A percentile compares a stretch with the other conserved stretches of the same genome.
phyloP scores from a whole-genome alignment of 441 rosid species.

The Hypseocharis bilobata region DNA sequence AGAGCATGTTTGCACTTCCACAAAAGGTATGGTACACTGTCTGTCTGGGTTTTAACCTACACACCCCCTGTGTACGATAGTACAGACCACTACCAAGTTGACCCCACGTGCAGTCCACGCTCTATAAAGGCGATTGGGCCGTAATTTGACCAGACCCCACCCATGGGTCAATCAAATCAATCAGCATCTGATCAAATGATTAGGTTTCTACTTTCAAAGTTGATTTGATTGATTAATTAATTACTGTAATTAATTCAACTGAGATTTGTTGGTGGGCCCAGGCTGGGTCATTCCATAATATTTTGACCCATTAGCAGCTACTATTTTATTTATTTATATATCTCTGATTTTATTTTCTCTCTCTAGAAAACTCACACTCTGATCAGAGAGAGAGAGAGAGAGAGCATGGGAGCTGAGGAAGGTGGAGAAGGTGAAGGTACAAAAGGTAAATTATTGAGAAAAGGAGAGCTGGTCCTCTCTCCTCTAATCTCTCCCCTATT shows the following conservation, averaged over 20 bases:
- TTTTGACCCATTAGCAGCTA: neutral
- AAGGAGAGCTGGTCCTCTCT: neutral
- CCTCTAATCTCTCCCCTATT: neutral
- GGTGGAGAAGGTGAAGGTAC: neutral
- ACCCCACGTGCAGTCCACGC: neutral
- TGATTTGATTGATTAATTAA: neutral
- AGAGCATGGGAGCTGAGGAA: neutral
- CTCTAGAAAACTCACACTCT: neutral
- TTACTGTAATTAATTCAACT: neutral
- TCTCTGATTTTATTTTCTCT: constrained; percentile 1
- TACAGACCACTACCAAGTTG: neutral
- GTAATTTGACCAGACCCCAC: no score
- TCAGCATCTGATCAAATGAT: constrained; percentile 1
- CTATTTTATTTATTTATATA: neutral
- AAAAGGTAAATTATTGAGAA: neutral
- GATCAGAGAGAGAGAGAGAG: constrained; percentile 4
- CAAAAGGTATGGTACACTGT: neutral
- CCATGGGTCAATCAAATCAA: neutral
- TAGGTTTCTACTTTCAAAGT: neutral
- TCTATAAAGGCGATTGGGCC: no score
- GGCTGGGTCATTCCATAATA: neutral
- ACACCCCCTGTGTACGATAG: neutral
- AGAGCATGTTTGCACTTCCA: no score
- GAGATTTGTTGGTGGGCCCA: constrained; percentile 1
- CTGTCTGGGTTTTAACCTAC: neutral